A percentile compares a stretch with the other conserved stretches of the same genome.
Conservation (phyloP, 345 rosid genomes). For the Hevea brasiliensis region DNA sequence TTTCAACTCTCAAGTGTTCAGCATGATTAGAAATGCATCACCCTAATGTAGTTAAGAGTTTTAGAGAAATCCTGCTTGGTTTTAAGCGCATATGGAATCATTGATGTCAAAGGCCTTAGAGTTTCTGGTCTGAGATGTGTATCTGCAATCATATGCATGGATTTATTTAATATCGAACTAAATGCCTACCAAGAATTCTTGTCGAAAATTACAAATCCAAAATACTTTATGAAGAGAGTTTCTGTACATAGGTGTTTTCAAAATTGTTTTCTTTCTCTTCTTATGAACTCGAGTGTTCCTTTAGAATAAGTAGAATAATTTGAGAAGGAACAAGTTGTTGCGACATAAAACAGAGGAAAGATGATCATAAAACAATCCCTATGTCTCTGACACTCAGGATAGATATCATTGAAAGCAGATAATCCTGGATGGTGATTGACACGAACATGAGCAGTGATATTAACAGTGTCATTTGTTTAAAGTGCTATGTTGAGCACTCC, state of each 20-base stretch:
- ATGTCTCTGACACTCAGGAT: neutral
- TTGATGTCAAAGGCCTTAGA: neutral
- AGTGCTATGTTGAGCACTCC: neutral
- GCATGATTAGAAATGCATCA: neutral
- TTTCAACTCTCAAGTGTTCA: neutral
- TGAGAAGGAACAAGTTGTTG: neutral
- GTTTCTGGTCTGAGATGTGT: neutral
- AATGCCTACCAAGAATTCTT: neutral
- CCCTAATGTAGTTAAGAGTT: neutral
- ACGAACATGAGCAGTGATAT: neutral
- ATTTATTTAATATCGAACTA: neutral
- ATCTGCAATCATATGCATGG: neutral
- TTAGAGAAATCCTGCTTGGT: neutral
- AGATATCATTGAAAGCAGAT: neutral
- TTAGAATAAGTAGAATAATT: neutral
- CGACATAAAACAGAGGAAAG: neutral
- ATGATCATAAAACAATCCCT: neutral
- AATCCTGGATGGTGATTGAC: neutral
- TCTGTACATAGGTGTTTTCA: neutral
- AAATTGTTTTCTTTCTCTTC: neutral
- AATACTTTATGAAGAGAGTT: slow-evolving; percentile 2
- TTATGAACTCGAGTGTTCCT: neutral
- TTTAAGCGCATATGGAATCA: neutral
- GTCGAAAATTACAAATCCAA: neutral
- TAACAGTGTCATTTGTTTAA: neutral